These are phyloP conservation scores for Hyphodiscus sp. DNA, from an alignment of 2,329 filamentous ascomycete genomes.

Conservation along the genomic window DNA sequence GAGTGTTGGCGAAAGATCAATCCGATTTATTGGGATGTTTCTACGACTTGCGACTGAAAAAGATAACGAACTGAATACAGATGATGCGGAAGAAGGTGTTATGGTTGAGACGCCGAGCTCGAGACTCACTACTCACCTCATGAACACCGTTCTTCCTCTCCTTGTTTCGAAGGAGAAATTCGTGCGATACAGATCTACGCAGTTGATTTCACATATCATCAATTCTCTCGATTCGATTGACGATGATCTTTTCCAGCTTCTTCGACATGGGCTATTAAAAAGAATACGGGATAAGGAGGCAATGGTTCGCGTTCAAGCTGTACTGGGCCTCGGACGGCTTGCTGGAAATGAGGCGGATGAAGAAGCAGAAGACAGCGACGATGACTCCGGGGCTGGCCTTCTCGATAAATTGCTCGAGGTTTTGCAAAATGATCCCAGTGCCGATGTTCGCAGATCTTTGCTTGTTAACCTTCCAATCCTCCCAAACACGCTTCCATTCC, in stretches of 20 bases:
- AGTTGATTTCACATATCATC: slow-evolving; percentile 84
- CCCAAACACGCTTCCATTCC: slow-evolving; percentile 73
- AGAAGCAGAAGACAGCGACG: slow-evolving; percentile 62
- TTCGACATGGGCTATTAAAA: slow-evolving; percentile 73
- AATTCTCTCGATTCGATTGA: slow-evolving; percentile 90
- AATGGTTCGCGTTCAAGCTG: slow-evolving; percentile 85
- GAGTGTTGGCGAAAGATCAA: slow-evolving; percentile 73
- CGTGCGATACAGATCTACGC: slow-evolving; percentile 82
- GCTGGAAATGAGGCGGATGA: slow-evolving; percentile 72
- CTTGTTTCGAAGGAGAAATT: slow-evolving; percentile 85
- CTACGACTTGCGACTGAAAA: slow-evolving; percentile 65
- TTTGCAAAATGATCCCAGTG: slow-evolving; percentile 87
- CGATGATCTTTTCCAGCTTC: slow-evolving; percentile 78
- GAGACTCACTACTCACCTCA: slow-evolving; percentile 67
- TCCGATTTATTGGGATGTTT: slow-evolving; percentile 85
- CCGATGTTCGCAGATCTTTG: slow-evolving; percentile 83
- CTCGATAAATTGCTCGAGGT: slow-evolving; percentile 80
- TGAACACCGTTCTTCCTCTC: slow-evolving; percentile 69
- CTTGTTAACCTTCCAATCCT: slow-evolving; percentile 86
- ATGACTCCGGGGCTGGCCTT: slow-evolving; percentile 61
- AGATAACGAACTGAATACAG: slow-evolving; percentile 59
- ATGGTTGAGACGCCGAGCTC: slow-evolving; percentile 80
- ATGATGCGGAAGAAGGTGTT: slow-evolving; percentile 61
- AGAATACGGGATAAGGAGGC: slow-evolving; percentile 91
- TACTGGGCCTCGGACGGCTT: slow-evolving; percentile 79